Base-by-base conservation (phyloP, 192 early-diverging fungal genomes). In the Thamnidium elegans region DNA sequence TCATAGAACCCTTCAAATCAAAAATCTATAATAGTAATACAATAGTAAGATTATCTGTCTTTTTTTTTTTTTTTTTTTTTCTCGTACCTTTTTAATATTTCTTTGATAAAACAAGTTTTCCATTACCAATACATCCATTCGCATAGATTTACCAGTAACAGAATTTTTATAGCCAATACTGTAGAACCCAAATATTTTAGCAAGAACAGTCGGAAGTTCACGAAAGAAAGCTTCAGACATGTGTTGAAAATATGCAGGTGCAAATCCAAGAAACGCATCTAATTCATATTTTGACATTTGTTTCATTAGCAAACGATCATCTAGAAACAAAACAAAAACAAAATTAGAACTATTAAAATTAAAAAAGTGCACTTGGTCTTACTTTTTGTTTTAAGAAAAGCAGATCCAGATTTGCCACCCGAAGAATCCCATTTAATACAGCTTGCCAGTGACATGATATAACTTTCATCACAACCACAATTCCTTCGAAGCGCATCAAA, bases 61-160 rank as follows among this genome's bases (percentile, higher is more conserved):
- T 39, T 26, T 31, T 7, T 9, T 21, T 44, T 13, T 21, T 17
- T 42, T 63, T 58, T 36, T 20, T 21, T 13, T 13, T n/a, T 4
- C 11, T 42, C 59, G 8, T 77, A 89, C 87, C 76, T 79, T 85
- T 31, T 77, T 81, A 53, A 92, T 80, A 50, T 84, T 86, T 39
- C 93, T 85, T 51, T 94, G 86, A 70, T 90, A 96, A 65, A 94
- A 97, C 39, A 98, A 71, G 59, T 98, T 98, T 71, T 98, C 96
- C 96, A 96, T 96, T 13, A 98, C 90, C 13, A 96, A 72, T 7
- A 96, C 84, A 73, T 94, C 92, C 87, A 98, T 89, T 52, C 92
- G 87, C 75, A 91, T 83, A 19, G 78, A 83, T 62, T 90, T 87
- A n/a, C 92, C 89, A 3, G 89, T 85, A 0, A 84, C 78, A n/a